A percentile compares a stretch with the other conserved stretches of the same genome.
These are phyloP conservation scores for Medicago arabica DNA, from an alignment of 306 rosid species.

Conservation along the genomic window DNA sequence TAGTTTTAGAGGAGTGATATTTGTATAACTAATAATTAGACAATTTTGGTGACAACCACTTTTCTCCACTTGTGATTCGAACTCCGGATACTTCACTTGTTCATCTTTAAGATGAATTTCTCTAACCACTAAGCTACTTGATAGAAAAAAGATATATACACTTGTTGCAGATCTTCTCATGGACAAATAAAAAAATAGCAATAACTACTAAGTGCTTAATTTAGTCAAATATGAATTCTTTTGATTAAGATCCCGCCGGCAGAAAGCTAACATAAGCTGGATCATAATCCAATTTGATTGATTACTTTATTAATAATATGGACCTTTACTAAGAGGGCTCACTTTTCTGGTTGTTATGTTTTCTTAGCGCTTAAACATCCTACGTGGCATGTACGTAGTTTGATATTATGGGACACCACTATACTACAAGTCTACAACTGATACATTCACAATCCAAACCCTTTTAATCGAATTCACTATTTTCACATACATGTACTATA, in stretches of 20 bases:
- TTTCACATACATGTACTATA: slow-evolving; percentile 14
- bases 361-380: slow-evolving; percentile 58
- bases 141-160: too few species aligned
- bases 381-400: background rate
- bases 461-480: background rate
- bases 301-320: slow-evolving; percentile 22
- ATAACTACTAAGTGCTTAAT: background rate
- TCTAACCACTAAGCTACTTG: too few species aligned
- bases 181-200: background rate
- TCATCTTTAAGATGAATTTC: too few species aligned
- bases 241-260: background rate
- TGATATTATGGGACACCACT: slow-evolving; percentile 21
- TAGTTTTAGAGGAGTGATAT: too few species aligned
- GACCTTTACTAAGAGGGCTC: background rate
- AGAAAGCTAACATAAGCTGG: background rate
- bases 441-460: slow-evolving; percentile 13
- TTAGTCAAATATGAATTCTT: background rate
- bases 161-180: background rate
- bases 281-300: slow-evolving; percentile 36
- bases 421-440: background rate
- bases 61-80: too few species aligned
- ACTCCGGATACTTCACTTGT: too few species aligned
- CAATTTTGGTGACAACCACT: too few species aligned
- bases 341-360: slow-evolving; percentile 37
- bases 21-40: too few species aligned